Percentiles rank a stretch among this genome's conserved stretches.
phyloP scores from a whole-genome alignment of 2,329 filamentous ascomycete genomes.

The Mycosphaerella sp. region DNA sequence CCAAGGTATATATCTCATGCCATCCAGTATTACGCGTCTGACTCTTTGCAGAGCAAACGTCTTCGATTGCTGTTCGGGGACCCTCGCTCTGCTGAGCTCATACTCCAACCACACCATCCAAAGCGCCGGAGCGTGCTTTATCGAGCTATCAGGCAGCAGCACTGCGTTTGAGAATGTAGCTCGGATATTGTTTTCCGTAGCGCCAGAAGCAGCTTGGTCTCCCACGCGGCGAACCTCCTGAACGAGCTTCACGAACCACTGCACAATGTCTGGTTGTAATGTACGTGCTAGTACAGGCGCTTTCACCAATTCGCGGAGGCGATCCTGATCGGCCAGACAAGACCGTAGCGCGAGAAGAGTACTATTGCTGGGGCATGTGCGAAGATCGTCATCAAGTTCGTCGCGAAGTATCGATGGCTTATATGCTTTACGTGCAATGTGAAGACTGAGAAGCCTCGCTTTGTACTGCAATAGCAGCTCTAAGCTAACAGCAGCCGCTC shows the following conservation, averaged over 20 bases:
- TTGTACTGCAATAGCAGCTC: constrained; percentile 66
- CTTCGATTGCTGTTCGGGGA: constrained; percentile 7
- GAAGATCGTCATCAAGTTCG: constrained; percentile 56
- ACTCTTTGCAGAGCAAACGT: constrained; percentile 38
- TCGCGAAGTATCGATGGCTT: constrained; percentile 60
- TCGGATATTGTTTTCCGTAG: constrained; percentile 32
- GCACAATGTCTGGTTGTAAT: constrained; percentile 36
- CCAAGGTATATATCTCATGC: constrained; percentile 56
- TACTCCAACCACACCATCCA: constrained; percentile 30
- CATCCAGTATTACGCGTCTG: constrained; percentile 51
- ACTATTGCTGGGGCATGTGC: constrained; percentile 66
- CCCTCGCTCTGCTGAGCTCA: constrained; percentile 16
- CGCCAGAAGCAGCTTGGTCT: constrained; percentile 24
- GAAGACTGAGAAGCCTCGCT: constrained; percentile 59
- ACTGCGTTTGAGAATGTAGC: constrained; percentile 44
- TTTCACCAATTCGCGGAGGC: constrained; percentile 61
- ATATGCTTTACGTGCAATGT: constrained; percentile 59
- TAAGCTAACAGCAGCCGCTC: constrained; percentile 22
- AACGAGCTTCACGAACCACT: constrained; percentile 51
- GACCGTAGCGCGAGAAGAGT: constrained; percentile 66
- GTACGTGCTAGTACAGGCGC: constrained; percentile 13
- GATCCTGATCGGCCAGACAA: constrained; percentile 71
- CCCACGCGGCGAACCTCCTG: constrained; percentile 47
- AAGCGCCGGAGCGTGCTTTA: constrained; percentile 26
- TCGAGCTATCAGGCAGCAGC: constrained; percentile 32